Base-by-base conservation (phyloP, 2,329 filamentous ascomycete genomes). In the Fusarium sp. region DNA sequence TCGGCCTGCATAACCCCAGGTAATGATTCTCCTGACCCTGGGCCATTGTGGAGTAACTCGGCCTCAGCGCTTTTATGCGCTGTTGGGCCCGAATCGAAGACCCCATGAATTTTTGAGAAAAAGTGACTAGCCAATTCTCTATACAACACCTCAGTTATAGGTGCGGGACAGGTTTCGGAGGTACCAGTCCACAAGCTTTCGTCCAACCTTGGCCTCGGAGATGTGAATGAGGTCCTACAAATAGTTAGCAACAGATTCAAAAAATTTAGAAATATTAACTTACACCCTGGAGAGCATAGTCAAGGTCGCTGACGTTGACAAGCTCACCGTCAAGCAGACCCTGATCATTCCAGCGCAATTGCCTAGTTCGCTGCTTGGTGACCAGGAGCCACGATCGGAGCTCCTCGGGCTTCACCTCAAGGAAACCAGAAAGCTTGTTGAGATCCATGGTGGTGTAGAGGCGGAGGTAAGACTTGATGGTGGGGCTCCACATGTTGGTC, bases 391-490 rank as follows among this genome's bases (percentile, higher is more conserved):
- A 97, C 65, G 92, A 92, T 75, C 96, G 91, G 72, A 99, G 88
- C 84, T 97, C 94, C 82, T 98, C 96, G n/a, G 95, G 92, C 82
- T 97, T 91, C 63, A 98, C 93, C 77, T 98, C 96, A 58, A 99
- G 88, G 89, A 99, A 99, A 65, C 94, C 94, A 67, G 96, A 93
- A 67, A 99, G 90, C 86, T 99, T 99, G 86, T 95, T 96, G 69
- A 99, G 87, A 78, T 99, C 96, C 95, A 99, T 98, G 74, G 96
- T 99, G 47, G 96, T 98, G 89, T 99, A 99, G 59, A 99, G 92
- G 80, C 97, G 96, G 74, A 99, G 89, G 86, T 99, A 99, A 68
- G 94, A 98, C 87, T 97, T 97, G 81, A 99, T 92, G 47, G 94
- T 98, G 46, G 96, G 96, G 81, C 93, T 95, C 90, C 90, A 97